phyloP scores from a whole-genome alignment of 208 protist species.

The Crithidia acanthocephali region DNA sequence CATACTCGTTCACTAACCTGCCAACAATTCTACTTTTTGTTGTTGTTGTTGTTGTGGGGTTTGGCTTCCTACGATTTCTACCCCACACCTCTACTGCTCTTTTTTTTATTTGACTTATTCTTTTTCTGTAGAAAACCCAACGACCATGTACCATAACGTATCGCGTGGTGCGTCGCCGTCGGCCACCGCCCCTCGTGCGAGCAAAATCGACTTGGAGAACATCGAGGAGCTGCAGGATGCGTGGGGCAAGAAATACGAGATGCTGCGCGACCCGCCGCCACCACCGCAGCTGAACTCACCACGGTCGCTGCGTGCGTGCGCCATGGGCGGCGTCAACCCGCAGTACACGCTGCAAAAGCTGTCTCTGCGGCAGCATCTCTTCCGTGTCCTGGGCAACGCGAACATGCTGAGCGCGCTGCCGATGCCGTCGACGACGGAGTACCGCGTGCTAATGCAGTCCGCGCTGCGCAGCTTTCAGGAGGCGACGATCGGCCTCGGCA shows the following conservation, averaged over 20 bases:
- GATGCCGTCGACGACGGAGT: constrained; percentile 15
- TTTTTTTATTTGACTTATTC: too few relatives aligned
- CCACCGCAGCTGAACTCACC: constrained; percentile 64
- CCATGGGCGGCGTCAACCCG: constrained; percentile 29
- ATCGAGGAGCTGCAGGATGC: constrained; percentile 62
- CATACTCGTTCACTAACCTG: too few relatives aligned
- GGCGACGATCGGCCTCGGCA: constrained; percentile 52
- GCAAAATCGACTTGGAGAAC: constrained; percentile 49
- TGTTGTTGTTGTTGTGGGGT: too few relatives aligned
- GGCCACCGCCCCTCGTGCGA: not conserved
- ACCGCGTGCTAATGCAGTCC: constrained; percentile 35
- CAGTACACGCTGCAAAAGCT: constrained; percentile 40
- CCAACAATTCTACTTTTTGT: too few relatives aligned
- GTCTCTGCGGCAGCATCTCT: constrained; percentile 62
- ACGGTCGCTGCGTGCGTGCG: constrained; percentile 60
- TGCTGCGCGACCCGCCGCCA: constrained; percentile 33
- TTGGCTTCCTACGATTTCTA: too few relatives aligned
- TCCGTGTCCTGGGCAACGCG: constrained; percentile 36
- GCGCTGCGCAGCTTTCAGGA: constrained; percentile 57
- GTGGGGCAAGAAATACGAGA: constrained; percentile 49
- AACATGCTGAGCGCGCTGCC: constrained; percentile 26
- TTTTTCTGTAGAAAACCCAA: not conserved
- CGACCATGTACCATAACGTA: constrained; percentile 21
- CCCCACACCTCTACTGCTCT: too few relatives aligned
- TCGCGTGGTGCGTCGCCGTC: constrained; percentile 23